Evolutionary conservation across 1,284 basidiomycete species (phyloP).

Genomic region (Cystobasidium sp.): DNA sequence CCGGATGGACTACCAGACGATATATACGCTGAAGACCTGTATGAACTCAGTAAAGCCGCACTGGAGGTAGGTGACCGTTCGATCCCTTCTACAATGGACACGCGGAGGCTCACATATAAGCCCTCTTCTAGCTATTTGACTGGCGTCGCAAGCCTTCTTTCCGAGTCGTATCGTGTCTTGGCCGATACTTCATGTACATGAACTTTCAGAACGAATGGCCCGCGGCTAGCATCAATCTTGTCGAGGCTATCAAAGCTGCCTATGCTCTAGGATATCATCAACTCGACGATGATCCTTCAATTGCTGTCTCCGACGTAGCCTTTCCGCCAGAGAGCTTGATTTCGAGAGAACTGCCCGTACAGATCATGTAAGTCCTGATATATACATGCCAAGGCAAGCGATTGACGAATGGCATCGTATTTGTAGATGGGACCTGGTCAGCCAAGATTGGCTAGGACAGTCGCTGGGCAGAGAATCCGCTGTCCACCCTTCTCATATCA

Average conservation of each 20-base stretch:
- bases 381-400: neutral
- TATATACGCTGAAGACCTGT: constrained; percentile 21
- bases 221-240: constrained; percentile 24
- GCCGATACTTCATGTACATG: constrained; percentile 15
- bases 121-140: constrained; percentile 8
- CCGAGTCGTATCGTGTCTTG: constrained; percentile 17
- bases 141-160: constrained; percentile 28
- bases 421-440: constrained; percentile 14
- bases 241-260: constrained; percentile 32
- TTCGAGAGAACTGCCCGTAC: constrained; percentile 22
- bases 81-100: neutral
- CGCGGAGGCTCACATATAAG: neutral
- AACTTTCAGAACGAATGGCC: constrained; percentile 33
- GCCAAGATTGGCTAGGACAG: constrained; percentile 32
- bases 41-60: constrained; percentile 23
- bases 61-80: constrained; percentile 16
- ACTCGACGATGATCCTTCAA: constrained; percentile 26
- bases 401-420: neutral
- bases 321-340: constrained; percentile 24
- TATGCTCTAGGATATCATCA: constrained; percentile 25
- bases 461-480: constrained; percentile 14
- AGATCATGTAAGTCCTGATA: constrained; percentile 14
- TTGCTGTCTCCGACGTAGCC: constrained; percentile 21
- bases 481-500: constrained; percentile 3
- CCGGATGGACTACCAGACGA: constrained; percentile 10